Base-by-base conservation (phyloP, 345 rosid genomes). In the Erodium maritimum region DNA sequence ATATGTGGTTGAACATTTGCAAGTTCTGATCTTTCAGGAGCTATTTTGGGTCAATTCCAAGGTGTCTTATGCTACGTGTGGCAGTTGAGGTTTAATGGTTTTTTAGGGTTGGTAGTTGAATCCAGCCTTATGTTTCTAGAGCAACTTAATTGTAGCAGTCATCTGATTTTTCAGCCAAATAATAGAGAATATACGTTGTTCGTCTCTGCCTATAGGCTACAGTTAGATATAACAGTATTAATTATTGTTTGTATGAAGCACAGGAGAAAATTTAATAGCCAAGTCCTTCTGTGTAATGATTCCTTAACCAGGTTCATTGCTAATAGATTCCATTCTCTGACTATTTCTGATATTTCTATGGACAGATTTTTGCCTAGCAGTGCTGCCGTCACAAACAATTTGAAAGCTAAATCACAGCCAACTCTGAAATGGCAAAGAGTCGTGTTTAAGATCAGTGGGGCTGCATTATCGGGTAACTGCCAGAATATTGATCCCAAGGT, bases 401-500 rank as follows among this genome's bases (percentile, higher is more conserved):
- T 77, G 58, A 90, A 85, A 60, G 50, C 81, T 14, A 85, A 81
- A 68, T 62, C 81, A 23, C 54, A 64, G 65, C 67, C 80, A 58
- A 76, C 60, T 57, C 86, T 85, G 54, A 87, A 76, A 78, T 90
- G 97, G 97, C 77, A 81, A 56, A 85, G 96, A 77, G 96, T 90
- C 33, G 80, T 90, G 50, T 77, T 90, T 64, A 90, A 87, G 71
- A 85, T 90, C 65, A 90, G 96, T 59, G 97, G 94, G 21, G 82
- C 85, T 59, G 87, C 96, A 24, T 80, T 90, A 74, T 82, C 87
- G 57, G 86, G 87, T 57, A 74, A 75, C 58, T 82, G 84, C 70
- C 87, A 80, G 63, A 79, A 75, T 64, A 79, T 90, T 60, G 96
- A 90, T 61, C 91, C 96, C 4, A 82, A 87, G 97, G 96, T 90